Base-by-base conservation (phyloP, 352 stramenopile species). In the Saprolegnia parasitica region DNA sequence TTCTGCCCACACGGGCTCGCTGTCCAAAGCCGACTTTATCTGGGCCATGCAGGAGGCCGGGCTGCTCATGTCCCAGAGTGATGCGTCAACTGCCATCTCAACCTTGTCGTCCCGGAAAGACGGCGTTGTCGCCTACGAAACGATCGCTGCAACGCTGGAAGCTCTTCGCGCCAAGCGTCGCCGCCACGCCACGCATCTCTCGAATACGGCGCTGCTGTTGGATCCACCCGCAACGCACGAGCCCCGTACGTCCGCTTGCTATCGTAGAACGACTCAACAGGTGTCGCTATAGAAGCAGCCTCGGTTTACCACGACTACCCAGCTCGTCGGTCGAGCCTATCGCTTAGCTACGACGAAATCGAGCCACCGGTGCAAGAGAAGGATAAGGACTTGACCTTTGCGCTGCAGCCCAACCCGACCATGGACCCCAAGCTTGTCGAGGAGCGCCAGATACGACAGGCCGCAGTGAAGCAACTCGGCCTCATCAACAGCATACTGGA, bases 401-500 rank as follows among this genome's bases (percentile, higher is more conserved):
- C 15, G 1, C 20, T 46, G 20, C 32, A 65, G 20, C n/a, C 56
- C 16, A 52, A 46, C 20, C 16, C 56, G 24, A 50, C 5, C 15
- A 5, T 50, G 5, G 20, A 56, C 42, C 20, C 37, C 8, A 20
- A 37, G 60, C 29, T 72, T 55, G 16, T 18, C 26, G 52, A 60
- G 26, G 47, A 81, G 11, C 64, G 68, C n/a, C 67, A 67, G 13
- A 71, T 81, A 21, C 76, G 74, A 24, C 73, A 60, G 29, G 71
- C 63, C 18, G 71, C 71, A 1, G 62, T 87, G 5, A 74, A 76
- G 11, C 49, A 87, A 20, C 77, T 92, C 29, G 73, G 75, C 2
- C 79, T 91, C 18, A 71, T 92, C 5, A 80, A 92, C 29, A 83
- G 90, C 71, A 65, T 92, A 24, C 74, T 92, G 0, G 84, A 92